Conservation (phyloP, 306 rosid genomes). For the Quercus dentata region DNA sequence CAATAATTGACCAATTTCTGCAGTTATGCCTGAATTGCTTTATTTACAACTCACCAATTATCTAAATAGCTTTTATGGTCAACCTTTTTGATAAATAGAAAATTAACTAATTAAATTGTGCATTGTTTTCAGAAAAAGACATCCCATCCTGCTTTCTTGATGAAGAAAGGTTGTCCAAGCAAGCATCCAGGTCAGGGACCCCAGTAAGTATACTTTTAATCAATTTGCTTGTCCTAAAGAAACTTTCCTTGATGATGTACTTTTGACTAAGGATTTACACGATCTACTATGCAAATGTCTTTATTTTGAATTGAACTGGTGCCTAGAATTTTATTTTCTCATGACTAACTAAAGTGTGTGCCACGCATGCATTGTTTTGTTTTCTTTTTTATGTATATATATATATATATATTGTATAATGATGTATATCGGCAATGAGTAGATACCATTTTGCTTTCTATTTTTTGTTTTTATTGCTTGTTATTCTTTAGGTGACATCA, state of each 20-base stretch:
- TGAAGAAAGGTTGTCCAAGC: conserved; percentile 58
- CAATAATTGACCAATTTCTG: background rate
- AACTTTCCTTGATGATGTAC: background rate
- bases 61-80: conserved; percentile 11
- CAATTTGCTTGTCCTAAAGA: background rate
- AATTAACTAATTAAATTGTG: background rate
- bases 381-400: background rate
- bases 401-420: no score
- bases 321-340: background rate
- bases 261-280: background rate
- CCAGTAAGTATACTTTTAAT: conserved; percentile 44
- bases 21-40: conserved; percentile 4
- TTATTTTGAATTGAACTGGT: background rate
- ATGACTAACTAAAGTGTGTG: background rate
- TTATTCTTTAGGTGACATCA: conserved; percentile 48
- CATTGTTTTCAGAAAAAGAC: conserved; percentile 72
- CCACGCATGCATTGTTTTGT: no score
- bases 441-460: background rate
- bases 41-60: background rate
- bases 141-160: conserved; percentile 69
- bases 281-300: background rate
- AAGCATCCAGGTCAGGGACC: conserved; percentile 68
- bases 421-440: background rate
- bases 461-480: conserved; percentile 15
- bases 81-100: conserved; percentile 5